Conservation (phyloP, 345 rosid species). For the Fremontodendron californicum region DNA sequence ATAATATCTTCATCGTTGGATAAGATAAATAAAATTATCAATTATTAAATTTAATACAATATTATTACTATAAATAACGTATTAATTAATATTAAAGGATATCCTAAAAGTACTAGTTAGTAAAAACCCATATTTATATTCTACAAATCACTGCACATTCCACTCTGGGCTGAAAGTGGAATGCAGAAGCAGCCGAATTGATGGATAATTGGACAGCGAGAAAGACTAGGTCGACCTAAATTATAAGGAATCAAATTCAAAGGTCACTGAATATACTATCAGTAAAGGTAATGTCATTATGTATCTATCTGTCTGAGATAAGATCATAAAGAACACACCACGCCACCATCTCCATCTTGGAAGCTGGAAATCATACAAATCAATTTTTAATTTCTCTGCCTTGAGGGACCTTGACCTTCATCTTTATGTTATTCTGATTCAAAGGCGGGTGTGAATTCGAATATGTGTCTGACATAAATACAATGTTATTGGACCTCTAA, state of each 20-base stretch:
- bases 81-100: too few species aligned
- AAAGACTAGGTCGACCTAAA: neutral
- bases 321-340: neutral
- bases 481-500: too few species aligned
- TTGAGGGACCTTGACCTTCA: neutral
- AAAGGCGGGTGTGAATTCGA: too few species aligned
- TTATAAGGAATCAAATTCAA: neutral
- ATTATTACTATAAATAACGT: too few species aligned
- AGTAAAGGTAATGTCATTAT: neutral
- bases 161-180: slow-evolving; percentile 2
- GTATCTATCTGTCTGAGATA: neutral
- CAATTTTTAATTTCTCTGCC: neutral
- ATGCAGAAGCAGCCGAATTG: neutral
- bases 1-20: too few species aligned
- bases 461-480: too few species aligned
- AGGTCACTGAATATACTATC: neutral
- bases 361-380: neutral
- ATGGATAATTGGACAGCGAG: neutral
- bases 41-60: too few species aligned
- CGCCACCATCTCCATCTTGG: neutral
- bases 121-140: too few species aligned
- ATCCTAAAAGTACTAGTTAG: too few species aligned
- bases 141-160: neutral
- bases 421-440: neutral
- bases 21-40: too few species aligned